Evolutionary conservation across 2,329 filamentous ascomycete genomes (phyloP).

Genomic region (Fulvia fulva): DNA sequence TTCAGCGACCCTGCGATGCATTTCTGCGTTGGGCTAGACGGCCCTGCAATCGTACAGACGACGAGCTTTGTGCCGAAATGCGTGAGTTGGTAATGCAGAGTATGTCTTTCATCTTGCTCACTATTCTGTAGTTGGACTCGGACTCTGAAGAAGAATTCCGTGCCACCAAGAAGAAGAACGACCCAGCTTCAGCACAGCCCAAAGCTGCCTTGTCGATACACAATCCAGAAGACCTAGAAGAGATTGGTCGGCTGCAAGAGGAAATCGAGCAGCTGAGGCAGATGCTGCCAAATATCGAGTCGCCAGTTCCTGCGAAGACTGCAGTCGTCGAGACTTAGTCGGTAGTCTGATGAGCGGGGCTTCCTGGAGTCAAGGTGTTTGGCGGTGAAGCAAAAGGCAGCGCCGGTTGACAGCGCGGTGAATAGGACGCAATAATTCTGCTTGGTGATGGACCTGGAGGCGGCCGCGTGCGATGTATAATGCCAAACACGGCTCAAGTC

Average conservation of each 20-base stretch:
- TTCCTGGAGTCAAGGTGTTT: not conserved
- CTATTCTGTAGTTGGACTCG: not conserved
- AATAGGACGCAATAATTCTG: not conserved
- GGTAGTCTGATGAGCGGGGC: not conserved
- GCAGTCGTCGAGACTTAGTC: not conserved
- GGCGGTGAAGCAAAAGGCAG: not conserved
- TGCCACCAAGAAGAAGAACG: not conserved
- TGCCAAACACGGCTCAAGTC: not conserved
- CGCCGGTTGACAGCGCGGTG: not conserved
- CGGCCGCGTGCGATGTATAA: not conserved
- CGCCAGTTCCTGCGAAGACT: not conserved
- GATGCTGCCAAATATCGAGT: not conserved
- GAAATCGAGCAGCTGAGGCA: conserved; percentile 1
- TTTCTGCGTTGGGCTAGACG: conserved; percentile 4
- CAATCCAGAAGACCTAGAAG: conserved; percentile 2
- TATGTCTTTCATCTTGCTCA: not conserved
- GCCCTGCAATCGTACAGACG: conserved; percentile 1
- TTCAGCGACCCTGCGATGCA: conserved; percentile 1
- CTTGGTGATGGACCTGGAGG: too few relatives aligned
- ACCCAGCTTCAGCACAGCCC: not conserved
- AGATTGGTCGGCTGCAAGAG: not conserved
- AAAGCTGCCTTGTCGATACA: not conserved
- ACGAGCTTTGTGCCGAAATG: conserved; percentile 2
- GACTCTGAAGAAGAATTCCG: conserved; percentile 1
- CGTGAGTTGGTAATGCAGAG: not conserved